Percentiles rank a stretch among this genome's conserved stretches.
These are phyloP conservation scores for Cladosporium sp. DNA, from an alignment of 2,329 filamentous ascomycete species.

Conservation along the genomic window DNA sequence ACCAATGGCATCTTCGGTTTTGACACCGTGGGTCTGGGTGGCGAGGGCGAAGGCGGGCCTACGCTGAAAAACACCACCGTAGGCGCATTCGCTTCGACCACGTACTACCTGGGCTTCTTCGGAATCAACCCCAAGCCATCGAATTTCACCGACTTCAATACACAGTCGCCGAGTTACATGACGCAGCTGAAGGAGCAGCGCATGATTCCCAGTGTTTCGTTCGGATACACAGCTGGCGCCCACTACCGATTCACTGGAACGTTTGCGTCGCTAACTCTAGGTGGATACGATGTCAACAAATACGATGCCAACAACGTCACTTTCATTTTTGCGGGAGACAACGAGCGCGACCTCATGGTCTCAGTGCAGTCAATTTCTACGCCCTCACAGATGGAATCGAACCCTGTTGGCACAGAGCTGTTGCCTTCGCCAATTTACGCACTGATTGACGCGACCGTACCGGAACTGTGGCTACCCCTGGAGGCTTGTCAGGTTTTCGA, in stretches of 20 bases:
- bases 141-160: conserved; percentile 48
- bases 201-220: conserved; percentile 64
- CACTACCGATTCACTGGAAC: conserved; percentile 49
- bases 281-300: conserved; percentile 61
- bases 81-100: conserved; percentile 33
- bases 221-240: conserved; percentile 71
- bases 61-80: conserved; percentile 38
- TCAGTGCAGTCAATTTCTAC: conserved; percentile 41
- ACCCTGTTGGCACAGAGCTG: conserved; percentile 30
- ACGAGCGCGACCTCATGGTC: conserved; percentile 56
- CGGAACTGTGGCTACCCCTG: conserved; percentile 43
- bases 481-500: conserved; percentile 60
- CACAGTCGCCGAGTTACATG: conserved; percentile 49
- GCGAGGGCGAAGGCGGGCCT: conserved; percentile 34
- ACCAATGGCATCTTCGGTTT: conserved; percentile 61
- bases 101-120: conserved; percentile 43
- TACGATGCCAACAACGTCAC: conserved; percentile 55
- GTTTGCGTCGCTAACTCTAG: conserved; percentile 53
- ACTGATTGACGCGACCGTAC: conserved; percentile 44
- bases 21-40: conserved; percentile 41
- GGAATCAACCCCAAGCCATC: conserved; percentile 45
- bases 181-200: conserved; percentile 49
- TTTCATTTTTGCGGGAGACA: conserved; percentile 52
- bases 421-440: conserved; percentile 37
- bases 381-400: conserved; percentile 22